Evolutionary conservation across 2,329 filamentous ascomycete species (phyloP).

Genomic region (Fusarium begoniae): DNA sequence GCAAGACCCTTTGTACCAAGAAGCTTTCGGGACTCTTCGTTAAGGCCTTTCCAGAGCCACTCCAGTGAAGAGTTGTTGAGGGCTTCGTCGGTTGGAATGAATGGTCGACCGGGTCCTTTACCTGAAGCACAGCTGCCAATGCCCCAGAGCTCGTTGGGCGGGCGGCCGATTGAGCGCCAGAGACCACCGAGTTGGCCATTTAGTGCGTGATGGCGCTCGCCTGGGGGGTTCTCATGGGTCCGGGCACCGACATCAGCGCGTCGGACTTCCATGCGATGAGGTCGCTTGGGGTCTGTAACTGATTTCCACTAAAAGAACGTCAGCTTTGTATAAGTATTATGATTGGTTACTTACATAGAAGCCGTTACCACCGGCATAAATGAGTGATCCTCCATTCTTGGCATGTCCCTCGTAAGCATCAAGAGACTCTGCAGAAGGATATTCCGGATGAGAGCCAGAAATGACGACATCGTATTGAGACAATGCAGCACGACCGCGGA

Average conservation of each 20-base stretch:
- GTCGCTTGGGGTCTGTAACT: not conserved
- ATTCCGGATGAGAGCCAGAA: not conserved
- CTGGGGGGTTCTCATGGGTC: not conserved
- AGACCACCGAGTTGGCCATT: not conserved
- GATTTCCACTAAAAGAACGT: not conserved
- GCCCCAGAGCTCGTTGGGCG: not conserved
- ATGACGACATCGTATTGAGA: not conserved
- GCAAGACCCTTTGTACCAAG: not conserved
- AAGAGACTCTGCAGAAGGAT: not conserved
- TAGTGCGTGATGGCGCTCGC: not conserved
- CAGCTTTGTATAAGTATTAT: fast-evolving
- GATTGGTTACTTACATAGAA: not conserved
- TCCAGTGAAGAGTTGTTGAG: not conserved
- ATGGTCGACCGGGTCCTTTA: not conserved
- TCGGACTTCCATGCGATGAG: not conserved
- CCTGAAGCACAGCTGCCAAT: not conserved
- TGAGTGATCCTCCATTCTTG: not conserved
- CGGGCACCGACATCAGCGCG: not conserved
- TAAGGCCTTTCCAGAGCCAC: not conserved
- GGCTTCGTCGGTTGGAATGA: not conserved
- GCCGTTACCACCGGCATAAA: not conserved
- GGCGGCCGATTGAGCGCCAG: not conserved
- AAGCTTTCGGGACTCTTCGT: not conserved
- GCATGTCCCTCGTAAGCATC: not conserved
- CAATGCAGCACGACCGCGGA: not conserved